phyloP scores from a whole-genome alignment of 345 rosid species.

The Mercurialis annua region DNA sequence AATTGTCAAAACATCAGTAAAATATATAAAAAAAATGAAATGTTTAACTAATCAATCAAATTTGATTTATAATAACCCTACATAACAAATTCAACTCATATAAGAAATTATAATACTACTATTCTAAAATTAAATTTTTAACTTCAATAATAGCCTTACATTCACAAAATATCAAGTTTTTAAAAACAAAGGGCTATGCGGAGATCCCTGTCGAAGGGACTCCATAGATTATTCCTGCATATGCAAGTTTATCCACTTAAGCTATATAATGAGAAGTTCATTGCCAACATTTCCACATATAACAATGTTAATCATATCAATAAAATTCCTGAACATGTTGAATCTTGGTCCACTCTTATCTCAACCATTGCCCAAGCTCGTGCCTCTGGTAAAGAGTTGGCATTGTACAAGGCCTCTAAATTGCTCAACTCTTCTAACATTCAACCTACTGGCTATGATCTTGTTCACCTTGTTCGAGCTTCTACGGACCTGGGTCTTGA shows the following conservation, averaged over 20 bases:
- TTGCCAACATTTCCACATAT: background rate
- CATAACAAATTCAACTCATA: too few relatives aligned
- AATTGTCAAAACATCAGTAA: too few relatives aligned
- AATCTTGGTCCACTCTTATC: conserved; percentile 14
- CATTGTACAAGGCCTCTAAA: conserved; percentile 29
- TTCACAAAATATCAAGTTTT: background rate
- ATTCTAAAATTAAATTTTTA: too few relatives aligned
- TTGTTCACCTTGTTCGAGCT: conserved; percentile 53
- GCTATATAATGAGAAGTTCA: background rate
- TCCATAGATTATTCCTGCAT: background rate
- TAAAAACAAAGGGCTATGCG: background rate
- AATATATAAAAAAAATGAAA: too few relatives aligned
- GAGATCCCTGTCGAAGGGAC: conserved; percentile 9
- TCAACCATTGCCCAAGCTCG: conserved; percentile 22
- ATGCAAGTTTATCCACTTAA: background rate
- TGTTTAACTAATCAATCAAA: too few relatives aligned
- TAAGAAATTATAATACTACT: too few relatives aligned
- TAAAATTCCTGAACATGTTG: background rate
- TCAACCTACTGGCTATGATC: conserved; percentile 34
- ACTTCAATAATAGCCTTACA: too few relatives aligned
- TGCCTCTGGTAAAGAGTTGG: conserved; percentile 19
- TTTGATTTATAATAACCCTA: too few relatives aligned
- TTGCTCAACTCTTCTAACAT: conserved; percentile 31
- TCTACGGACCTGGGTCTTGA: conserved; percentile 43
- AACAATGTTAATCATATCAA: background rate